Conservation (phyloP, 1,139 yeast genomes). For the Debaryomycetaceae sp. region DNA sequence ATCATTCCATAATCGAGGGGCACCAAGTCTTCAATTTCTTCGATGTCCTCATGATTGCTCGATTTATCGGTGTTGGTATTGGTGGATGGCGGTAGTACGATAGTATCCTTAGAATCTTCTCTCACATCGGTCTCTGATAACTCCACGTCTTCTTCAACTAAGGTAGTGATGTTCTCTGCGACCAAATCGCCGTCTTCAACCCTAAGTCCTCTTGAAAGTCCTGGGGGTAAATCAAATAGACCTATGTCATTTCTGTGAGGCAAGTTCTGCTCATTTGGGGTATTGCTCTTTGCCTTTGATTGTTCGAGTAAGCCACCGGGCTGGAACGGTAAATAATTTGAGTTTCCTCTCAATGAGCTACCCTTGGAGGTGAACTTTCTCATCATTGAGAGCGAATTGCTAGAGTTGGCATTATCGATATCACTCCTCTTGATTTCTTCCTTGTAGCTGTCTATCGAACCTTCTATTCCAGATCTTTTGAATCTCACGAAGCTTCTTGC, state of each 20-base stretch:
- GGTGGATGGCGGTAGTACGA: not conserved
- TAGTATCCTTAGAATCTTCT: slow-evolving; percentile 20
- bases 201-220: slow-evolving; percentile 68
- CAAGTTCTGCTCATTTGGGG: slow-evolving; percentile 31
- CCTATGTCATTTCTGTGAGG: slow-evolving; percentile 74
- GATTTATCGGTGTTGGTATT: not conserved
- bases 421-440: slow-evolving; percentile 59
- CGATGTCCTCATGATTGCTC: slow-evolving; percentile 24
- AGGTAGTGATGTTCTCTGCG: slow-evolving; percentile 1
- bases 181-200: slow-evolving; percentile 10
- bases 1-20: slow-evolving; percentile 53
- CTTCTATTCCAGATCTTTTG: slow-evolving; percentile 72
- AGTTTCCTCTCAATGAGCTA: slow-evolving; percentile 64
- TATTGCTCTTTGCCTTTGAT: slow-evolving; percentile 17
- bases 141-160: slow-evolving; percentile 10
- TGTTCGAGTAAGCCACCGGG: slow-evolving; percentile 78
- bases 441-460: slow-evolving; percentile 57
- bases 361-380: slow-evolving; percentile 64
- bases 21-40: slow-evolving; percentile 70
- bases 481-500: slow-evolving; percentile 57
- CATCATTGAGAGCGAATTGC: slow-evolving; percentile 68
- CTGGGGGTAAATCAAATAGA: slow-evolving; percentile 78
- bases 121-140: slow-evolving; percentile 15
- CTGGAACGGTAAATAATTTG: slow-evolving; percentile 80
- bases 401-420: slow-evolving; percentile 51